Percentiles rank a stretch among this genome's conserved stretches.
Conservation (phyloP, 2,329 filamentous ascomycete species). For the Exophiala viscosa region DNA sequence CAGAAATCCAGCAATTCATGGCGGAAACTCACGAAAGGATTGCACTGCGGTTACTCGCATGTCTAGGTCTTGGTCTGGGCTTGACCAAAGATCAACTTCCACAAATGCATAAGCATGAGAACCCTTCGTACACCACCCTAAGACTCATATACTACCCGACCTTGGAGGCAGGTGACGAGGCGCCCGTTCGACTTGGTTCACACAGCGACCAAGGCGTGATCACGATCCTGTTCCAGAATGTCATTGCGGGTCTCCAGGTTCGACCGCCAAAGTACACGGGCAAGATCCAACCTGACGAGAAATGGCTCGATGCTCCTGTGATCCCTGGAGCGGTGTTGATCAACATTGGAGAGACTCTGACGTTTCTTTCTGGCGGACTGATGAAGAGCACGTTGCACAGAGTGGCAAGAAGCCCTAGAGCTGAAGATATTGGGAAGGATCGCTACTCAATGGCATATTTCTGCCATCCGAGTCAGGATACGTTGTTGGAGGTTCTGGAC, state of each 20-base stretch:
- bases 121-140: slow-evolving; percentile 58
- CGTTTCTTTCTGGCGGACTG: slow-evolving; percentile 47
- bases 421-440: slow-evolving; percentile 42
- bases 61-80: slow-evolving; percentile 69
- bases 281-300: slow-evolving; percentile 36
- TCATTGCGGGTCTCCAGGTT: slow-evolving; percentile 55
- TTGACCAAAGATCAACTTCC: slow-evolving; percentile 68
- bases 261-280: slow-evolving; percentile 51
- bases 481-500: slow-evolving; percentile 72
- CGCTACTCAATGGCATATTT: slow-evolving; percentile 89
- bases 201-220: slow-evolving; percentile 57
- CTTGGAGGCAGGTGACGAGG: slow-evolving; percentile 51
- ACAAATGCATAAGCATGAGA: slow-evolving; percentile 64
- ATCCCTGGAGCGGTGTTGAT: slow-evolving; percentile 47
- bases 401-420: slow-evolving; percentile 64
- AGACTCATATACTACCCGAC: slow-evolving; percentile 74
- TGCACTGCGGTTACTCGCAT: slow-evolving; percentile 15
- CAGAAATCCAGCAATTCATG: slow-evolving; percentile 17
- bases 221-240: slow-evolving; percentile 56
- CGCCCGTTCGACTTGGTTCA: slow-evolving; percentile 69
- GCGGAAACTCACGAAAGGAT: slow-evolving; percentile 18
- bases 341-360: slow-evolving; percentile 49
- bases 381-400: slow-evolving; percentile 50
- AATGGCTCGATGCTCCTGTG: slow-evolving; percentile 50
- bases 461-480: slow-evolving; percentile 77